These are phyloP conservation scores for Plantago ovata DNA, from an alignment of 257 asterid genomes.

Conservation along the genomic window DNA sequence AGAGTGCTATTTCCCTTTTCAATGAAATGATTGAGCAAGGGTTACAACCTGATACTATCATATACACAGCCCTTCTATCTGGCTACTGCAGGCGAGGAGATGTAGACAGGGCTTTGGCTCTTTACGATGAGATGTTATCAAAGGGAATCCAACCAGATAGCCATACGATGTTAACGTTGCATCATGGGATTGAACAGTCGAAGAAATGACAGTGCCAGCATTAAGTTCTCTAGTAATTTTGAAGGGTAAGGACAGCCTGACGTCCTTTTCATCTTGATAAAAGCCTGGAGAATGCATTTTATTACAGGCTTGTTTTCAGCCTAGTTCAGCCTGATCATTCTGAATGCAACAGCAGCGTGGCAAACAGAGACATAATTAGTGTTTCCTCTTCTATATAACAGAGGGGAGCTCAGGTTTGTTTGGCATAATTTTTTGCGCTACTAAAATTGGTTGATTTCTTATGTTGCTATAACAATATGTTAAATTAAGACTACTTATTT, in stretches of 20 bases:
- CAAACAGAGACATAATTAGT: too few species aligned
- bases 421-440: too few species aligned
- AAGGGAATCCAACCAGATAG: slow-evolving; percentile 54
- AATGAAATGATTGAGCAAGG: slow-evolving; percentile 59
- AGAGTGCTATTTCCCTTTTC: slow-evolving; percentile 60
- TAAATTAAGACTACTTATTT: too few species aligned
- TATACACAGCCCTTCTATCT: slow-evolving; percentile 65
- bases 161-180: slow-evolving; percentile 28
- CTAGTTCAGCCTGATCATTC: too few species aligned
- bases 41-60: slow-evolving; percentile 52
- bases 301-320: too few species aligned
- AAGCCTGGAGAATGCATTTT: background rate
- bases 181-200: slow-evolving; percentile 30
- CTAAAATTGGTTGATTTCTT: too few species aligned
- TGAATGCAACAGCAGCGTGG: too few species aligned
- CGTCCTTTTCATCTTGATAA: background rate
- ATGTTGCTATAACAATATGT: too few species aligned
- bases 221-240: slow-evolving; percentile 16
- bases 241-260: slow-evolving; percentile 15
- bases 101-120: slow-evolving; percentile 43
- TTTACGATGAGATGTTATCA: slow-evolving; percentile 45
- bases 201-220: slow-evolving; percentile 29
- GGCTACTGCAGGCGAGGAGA: slow-evolving; percentile 62
- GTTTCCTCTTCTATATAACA: too few species aligned
- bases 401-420: too few species aligned